Evolutionary conservation across 495 filamentous ascomycete species (phyloP).

Genomic region (Penicillium cosmopolitanum): DNA sequence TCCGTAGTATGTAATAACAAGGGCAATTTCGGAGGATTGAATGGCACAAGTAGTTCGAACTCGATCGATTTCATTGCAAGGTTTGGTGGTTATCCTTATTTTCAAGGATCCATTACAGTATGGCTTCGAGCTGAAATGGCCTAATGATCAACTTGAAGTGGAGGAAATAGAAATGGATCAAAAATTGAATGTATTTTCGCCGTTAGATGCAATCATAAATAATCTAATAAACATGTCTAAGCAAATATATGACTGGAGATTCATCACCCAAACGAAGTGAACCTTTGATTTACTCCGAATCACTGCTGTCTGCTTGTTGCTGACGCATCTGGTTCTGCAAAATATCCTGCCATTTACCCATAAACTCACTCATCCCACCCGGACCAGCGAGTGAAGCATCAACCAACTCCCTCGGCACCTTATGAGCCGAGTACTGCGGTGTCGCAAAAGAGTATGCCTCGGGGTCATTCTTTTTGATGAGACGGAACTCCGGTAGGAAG

Average conservation of each 20-base stretch:
- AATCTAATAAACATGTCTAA: background rate
- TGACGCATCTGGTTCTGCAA: conserved; percentile 59
- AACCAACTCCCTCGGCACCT: conserved; percentile 91
- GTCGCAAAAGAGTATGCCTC: conserved; percentile 84
- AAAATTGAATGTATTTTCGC: background rate
- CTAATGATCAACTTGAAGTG: too few species aligned
- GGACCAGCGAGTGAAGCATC: conserved; percentile 72
- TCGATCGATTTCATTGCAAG: too few species aligned
- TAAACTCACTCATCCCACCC: conserved; percentile 83
- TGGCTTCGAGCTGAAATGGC: too few species aligned
- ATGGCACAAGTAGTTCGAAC: too few species aligned
- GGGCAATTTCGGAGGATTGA: too few species aligned
- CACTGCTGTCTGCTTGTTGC: conserved; percentile 48
- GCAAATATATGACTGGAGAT: background rate
- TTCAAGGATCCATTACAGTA: too few species aligned
- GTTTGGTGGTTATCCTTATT: too few species aligned
- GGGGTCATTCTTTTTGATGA: conserved; percentile 81
- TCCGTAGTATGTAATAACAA: too few species aligned
- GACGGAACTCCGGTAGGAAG: conserved; percentile 74
- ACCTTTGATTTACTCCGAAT: conserved; percentile 34
- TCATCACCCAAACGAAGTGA: background rate
- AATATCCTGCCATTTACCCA: conserved; percentile 83
- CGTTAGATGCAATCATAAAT: background rate
- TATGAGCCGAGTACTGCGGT: conserved; percentile 91
- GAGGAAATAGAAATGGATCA: background rate